Evolutionary conservation across 1,139 yeast species (phyloP).

Genomic region (Pneumocystis wakefieldiae): DNA sequence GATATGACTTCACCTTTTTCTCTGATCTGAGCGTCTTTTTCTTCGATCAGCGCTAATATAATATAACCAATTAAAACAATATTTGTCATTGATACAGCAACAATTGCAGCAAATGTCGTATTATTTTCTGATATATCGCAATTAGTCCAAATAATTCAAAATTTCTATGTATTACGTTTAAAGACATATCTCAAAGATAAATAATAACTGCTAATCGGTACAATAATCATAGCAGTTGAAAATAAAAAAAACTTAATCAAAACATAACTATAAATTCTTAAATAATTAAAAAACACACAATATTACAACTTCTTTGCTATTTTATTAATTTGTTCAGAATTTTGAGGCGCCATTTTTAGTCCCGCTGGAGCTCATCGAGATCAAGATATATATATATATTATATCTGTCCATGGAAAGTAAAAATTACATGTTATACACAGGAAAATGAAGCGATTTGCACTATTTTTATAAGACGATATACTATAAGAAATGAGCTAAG

Average conservation of each 20-base stretch:
- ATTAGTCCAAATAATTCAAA: constrained; percentile 1
- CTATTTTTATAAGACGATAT: too few relatives aligned
- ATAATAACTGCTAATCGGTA: constrained; percentile 67
- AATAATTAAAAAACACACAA: background rate
- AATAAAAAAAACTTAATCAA: constrained; percentile 30
- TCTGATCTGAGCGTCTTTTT: constrained; percentile 18
- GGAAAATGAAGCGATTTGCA: too few relatives aligned
- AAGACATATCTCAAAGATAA: constrained; percentile 28
- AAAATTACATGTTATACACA: too few relatives aligned
- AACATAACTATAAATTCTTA: constrained; percentile 1
- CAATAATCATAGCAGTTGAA: constrained; percentile 75
- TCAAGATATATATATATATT: too few relatives aligned
- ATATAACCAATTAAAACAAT: constrained; percentile 75
- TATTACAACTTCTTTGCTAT: background rate
- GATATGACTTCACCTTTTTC: background rate
- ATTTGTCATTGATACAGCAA: constrained; percentile 80
- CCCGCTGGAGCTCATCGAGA: too few relatives aligned
- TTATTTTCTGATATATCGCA: constrained; percentile 28
- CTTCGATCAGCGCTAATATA: constrained; percentile 74
- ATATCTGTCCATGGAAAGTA: too few relatives aligned
- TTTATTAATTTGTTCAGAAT: background rate
- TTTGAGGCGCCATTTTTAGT: background rate
- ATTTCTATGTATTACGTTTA: background rate
- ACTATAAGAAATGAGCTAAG: background rate
- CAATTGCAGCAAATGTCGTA: constrained; percentile 70